Conservation (phyloP, 139 green algal species). For the Trebouxia sp. region DNA sequence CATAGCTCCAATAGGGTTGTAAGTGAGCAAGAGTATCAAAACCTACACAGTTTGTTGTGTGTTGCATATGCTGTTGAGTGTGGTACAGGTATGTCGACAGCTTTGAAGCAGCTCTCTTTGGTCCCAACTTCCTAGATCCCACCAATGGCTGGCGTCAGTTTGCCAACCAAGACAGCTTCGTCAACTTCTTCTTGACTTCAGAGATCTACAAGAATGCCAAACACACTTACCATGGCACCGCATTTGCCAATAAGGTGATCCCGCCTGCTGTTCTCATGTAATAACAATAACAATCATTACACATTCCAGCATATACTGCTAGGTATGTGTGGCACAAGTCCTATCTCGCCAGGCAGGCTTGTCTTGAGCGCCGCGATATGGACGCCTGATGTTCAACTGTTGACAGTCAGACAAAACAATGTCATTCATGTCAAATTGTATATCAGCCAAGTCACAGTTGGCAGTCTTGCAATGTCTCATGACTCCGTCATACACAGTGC, state of each 20-base stretch:
- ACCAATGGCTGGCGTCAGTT: slow-evolving; percentile 28
- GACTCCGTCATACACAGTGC: not conserved
- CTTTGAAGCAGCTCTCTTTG: slow-evolving; percentile 28
- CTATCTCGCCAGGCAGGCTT: too few species aligned
- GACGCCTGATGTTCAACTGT: too few species aligned
- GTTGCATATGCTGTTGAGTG: too few species aligned
- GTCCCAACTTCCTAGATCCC: slow-evolving; percentile 3
- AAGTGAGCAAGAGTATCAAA: too few species aligned
- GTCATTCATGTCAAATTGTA: not conserved
- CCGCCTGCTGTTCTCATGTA: not conserved
- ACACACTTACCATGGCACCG: slow-evolving; percentile 32
- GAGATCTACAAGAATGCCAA: slow-evolving; percentile 36
- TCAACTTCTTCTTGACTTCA: slow-evolving; percentile 16
- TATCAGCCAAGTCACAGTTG: not conserved
- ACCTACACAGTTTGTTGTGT: too few species aligned
- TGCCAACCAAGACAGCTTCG: slow-evolving; percentile 26
- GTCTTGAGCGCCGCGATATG: too few species aligned
- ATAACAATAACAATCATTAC: not conserved
- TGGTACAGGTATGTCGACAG: slow-evolving; percentile 31
- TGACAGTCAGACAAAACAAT: too few species aligned
- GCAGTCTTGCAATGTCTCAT: not conserved
- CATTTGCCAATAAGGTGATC: slow-evolving; percentile 24
- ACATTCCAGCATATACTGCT: not conserved
- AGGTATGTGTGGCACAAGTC: too few species aligned
- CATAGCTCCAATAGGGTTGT: too few species aligned